Evolutionary conservation across 2,329 filamentous ascomycete species (phyloP).

Genomic region (Hymenoscyphus fructigenus): DNA sequence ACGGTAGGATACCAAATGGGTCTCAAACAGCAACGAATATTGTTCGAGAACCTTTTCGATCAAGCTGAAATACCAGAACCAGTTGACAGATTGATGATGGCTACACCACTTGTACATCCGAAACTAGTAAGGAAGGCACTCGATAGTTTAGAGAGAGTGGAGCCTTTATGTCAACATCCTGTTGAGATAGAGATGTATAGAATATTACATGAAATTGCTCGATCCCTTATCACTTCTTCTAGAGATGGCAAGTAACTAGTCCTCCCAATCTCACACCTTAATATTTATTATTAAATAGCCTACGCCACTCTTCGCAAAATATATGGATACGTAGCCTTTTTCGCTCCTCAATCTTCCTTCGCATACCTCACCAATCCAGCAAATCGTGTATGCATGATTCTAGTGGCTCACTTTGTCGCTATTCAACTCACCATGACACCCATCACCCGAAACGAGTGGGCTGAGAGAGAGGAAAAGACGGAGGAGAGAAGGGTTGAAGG

Average conservation of each 20-base stretch:
- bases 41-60: slow-evolving; percentile 51
- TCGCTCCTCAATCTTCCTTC: slow-evolving; percentile 28
- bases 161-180: slow-evolving; percentile 42
- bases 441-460: slow-evolving; percentile 21
- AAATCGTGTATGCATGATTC: slow-evolving; percentile 24
- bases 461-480: slow-evolving; percentile 1
- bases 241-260: slow-evolving; percentile 22
- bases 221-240: slow-evolving; percentile 27
- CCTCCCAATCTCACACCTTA: no score
- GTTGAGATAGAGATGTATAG: slow-evolving; percentile 50
- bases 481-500: slow-evolving; percentile 4
- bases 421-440: slow-evolving; percentile 31
- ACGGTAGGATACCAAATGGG: slow-evolving; percentile 58
- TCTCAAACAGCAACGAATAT: slow-evolving; percentile 44
- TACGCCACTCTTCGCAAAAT: slow-evolving; percentile 26
- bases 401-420: slow-evolving; percentile 32
- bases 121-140: slow-evolving; percentile 49
- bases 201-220: slow-evolving; percentile 47
- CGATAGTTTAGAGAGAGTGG: slow-evolving; percentile 44
- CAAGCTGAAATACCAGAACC: slow-evolving; percentile 40
- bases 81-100: slow-evolving; percentile 46
- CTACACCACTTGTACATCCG: slow-evolving; percentile 45
- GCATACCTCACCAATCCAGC: slow-evolving; percentile 22
- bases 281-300: no score
- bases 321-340: slow-evolving; percentile 24